Base-by-base conservation (phyloP, 2,329 filamentous ascomycete genomes). In the Aaosphaeria arxii region DNA sequence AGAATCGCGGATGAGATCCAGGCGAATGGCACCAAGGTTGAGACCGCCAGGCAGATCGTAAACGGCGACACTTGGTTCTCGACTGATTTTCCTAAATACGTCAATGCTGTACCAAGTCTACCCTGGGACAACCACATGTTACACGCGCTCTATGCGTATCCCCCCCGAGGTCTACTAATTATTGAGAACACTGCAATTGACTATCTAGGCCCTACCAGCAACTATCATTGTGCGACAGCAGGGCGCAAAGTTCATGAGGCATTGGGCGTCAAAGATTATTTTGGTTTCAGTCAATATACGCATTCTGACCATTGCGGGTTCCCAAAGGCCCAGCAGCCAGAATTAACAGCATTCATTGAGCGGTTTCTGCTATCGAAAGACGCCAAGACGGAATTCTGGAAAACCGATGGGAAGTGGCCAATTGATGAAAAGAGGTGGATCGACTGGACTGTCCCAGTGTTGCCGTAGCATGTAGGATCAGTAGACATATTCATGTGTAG, bases 31-130 rank as follows among this genome's bases (percentile, higher is more conserved):
- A 71, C 73, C 57, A 79, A 78, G 61, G 78, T 82, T 57, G 79
- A 84, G 68, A 82, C 79, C 0, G 78, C 79, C 0, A 58, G 65
- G 13, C 69, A 83, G 67, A 82, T 83, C 53, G 70, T 82, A 3
- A 69, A 66, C 31, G 80, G 82, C 67, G 81, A 83, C 58, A 76
- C 79, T 17, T 84, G 81, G 81, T 82, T 82, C 72, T 46, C 42
- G 7, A 48, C 30, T 2, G 49, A 52, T 24, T 54, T 54, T 31
- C n/a, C 43, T 2, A 48, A 48, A 28, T 48, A 52, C 44, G 42
- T 52, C 7, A 42, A 48, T 39, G 29, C 30, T 5, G 44, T 46
- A 4, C 42, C 39, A 2, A 46, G 40, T n/a, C 69, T 81, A 33
- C 79, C 79, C 44, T 73, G 74, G 53, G 78, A 82, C 58, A 77